Conservation (phyloP, 306 rosid genomes). For the Lotus japonicus region DNA sequence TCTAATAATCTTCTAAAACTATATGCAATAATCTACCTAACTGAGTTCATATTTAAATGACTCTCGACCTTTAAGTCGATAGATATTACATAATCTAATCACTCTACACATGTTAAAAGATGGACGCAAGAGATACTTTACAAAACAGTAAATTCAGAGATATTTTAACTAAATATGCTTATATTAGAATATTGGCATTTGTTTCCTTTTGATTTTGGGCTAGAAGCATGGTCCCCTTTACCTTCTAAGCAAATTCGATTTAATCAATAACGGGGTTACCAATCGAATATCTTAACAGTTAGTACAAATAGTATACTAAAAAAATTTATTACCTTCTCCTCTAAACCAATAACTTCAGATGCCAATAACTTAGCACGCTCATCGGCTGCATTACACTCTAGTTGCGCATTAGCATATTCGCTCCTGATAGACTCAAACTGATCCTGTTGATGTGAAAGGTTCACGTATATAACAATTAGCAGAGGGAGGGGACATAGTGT, state of each 20-base stretch:
- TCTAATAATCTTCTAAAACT: slow-evolving; percentile 15
- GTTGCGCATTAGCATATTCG: slow-evolving; percentile 74
- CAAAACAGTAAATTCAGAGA: neutral
- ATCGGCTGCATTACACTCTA: slow-evolving; percentile 94
- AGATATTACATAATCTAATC: neutral
- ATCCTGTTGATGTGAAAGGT: slow-evolving; percentile 40
- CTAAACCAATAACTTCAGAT: slow-evolving; percentile 92
- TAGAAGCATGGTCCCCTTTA: too few relatives aligned
- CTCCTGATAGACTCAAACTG: slow-evolving; percentile 71
- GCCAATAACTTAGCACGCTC: slow-evolving; percentile 95
- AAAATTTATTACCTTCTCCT: slow-evolving; percentile 82
- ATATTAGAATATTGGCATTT: too few relatives aligned
- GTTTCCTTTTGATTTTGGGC: too few relatives aligned
- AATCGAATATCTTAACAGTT: too few relatives aligned
- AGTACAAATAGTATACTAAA: slow-evolving; percentile 33
- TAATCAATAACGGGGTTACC: too few relatives aligned
- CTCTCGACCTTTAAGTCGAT: neutral
- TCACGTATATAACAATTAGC: neutral
- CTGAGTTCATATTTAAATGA: neutral
- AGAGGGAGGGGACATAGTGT: neutral
- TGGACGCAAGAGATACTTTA: neutral
- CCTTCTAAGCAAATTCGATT: too few relatives aligned
- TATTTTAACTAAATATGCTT: neutral
- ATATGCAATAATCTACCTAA: neutral
- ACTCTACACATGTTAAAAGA: neutral